These are phyloP conservation scores for Stenocarpella maydis DNA, from an alignment of 2,329 filamentous ascomycete species.

Conservation along the genomic window DNA sequence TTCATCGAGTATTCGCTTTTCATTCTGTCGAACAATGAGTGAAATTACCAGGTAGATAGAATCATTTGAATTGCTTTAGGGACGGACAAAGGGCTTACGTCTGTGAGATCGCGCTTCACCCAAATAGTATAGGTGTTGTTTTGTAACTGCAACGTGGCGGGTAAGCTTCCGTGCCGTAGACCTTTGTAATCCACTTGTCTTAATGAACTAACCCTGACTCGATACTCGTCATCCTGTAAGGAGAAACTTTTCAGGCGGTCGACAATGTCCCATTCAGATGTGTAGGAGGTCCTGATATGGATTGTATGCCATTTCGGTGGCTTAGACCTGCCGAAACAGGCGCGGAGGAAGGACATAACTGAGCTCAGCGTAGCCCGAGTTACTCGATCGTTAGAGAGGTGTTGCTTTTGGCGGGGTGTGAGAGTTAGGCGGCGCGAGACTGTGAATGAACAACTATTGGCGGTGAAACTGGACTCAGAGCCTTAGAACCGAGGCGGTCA, in stretches of 20 bases:
- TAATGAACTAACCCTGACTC: neutral
- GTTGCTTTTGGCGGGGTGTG: too few species aligned
- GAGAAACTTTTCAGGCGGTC: neutral
- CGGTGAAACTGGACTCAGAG: too few species aligned
- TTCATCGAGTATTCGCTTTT: neutral
- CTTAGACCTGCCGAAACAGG: neutral
- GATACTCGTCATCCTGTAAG: neutral
- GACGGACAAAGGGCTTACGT: neutral
- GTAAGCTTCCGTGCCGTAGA: neutral
- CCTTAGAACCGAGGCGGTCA: too few species aligned
- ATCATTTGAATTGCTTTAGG: neutral
- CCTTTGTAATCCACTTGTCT: neutral
- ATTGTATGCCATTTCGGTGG: neutral
- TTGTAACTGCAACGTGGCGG: neutral
- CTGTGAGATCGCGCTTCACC: neutral
- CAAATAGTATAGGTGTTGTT: neutral
- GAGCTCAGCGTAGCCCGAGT: neutral
- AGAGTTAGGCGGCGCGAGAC: too few species aligned
- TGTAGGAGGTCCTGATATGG: neutral
- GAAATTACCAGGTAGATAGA: neutral
- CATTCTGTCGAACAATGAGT: neutral
- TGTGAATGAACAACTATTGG: too few species aligned
- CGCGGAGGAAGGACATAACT: neutral
- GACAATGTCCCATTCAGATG: neutral
- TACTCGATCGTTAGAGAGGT: too few species aligned